Percentiles rank a stretch among this genome's conserved stretches.
phyloP scores from a whole-genome alignment of 768 basidiomycete genomes.

The Tricholoma hemisulphureum region DNA sequence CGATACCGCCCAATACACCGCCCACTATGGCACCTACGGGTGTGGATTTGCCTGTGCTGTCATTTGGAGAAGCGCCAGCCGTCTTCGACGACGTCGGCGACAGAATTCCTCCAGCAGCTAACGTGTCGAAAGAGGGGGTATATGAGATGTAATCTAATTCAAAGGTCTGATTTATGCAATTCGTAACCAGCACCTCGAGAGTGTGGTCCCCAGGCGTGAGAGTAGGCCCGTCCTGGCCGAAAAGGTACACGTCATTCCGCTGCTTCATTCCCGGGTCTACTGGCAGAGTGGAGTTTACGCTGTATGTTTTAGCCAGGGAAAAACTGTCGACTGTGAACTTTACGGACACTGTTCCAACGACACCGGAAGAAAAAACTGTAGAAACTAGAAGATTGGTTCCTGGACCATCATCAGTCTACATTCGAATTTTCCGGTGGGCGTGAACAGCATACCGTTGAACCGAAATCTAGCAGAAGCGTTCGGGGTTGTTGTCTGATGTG shows the following conservation, averaged over 20 bases:
- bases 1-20: constrained; percentile 6
- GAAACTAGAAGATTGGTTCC: too few species aligned
- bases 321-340: too few species aligned
- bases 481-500: too few species aligned
- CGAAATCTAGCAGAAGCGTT: too few species aligned
- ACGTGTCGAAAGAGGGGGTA: constrained; percentile 18
- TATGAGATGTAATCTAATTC: constrained; percentile 28
- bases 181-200: constrained; percentile 20
- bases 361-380: too few species aligned
- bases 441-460: too few species aligned
- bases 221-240: constrained; percentile 8
- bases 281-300: constrained; percentile 19
- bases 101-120: too few species aligned
- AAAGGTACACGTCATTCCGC: neutral
- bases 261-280: neutral
- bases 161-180: constrained; percentile 22
- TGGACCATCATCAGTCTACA: too few species aligned
- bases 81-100: neutral
- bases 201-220: constrained; percentile 22
- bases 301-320: too few species aligned
- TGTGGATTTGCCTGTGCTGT: neutral
- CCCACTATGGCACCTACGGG: constrained; percentile 11
- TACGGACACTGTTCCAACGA: too few species aligned
- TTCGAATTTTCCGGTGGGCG: too few species aligned
- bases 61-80: neutral